These are phyloP conservation scores for Ceratocystis albifundus DNA, from an alignment of 2,329 filamentous ascomycete species.

Conservation along the genomic window DNA sequence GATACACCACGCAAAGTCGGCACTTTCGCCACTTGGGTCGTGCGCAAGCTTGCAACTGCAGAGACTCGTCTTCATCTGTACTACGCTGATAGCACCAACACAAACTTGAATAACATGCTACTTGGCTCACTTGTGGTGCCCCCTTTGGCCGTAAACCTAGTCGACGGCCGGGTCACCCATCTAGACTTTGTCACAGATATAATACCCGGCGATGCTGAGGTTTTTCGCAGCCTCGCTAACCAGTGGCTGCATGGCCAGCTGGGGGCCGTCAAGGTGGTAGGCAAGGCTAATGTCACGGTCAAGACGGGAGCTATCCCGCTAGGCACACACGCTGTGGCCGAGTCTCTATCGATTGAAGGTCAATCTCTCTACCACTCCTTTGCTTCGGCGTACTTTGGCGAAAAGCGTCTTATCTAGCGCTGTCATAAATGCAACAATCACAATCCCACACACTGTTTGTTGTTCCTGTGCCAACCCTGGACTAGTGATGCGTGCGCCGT, in stretches of 20 bases:
- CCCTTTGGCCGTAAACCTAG: conserved; percentile 60
- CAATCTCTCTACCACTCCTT: conserved; percentile 56
- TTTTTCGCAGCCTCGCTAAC: conserved; percentile 68
- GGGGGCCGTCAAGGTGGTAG: conserved; percentile 57
- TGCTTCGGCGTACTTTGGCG: conserved; percentile 49
- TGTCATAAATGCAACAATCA: conserved; percentile 11
- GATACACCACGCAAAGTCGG: conserved; percentile 64
- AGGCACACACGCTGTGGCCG: conserved; percentile 62
- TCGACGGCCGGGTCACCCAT: conserved; percentile 63
- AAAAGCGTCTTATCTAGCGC: conserved; percentile 36
- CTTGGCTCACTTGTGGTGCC: conserved; percentile 70
- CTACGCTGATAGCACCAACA: conserved; percentile 44
- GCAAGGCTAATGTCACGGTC: conserved; percentile 59
- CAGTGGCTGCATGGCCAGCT: conserved; percentile 79
- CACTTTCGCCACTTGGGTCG: conserved; percentile 66
- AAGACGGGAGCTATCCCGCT: conserved; percentile 70
- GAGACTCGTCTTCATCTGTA: conserved; percentile 63
- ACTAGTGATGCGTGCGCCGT: conserved; percentile 4
- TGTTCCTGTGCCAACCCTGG: conserved; percentile 7
- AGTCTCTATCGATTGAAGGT: conserved; percentile 75
- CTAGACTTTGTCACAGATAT: conserved; percentile 72
- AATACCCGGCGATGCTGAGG: conserved; percentile 61
- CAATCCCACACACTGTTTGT: conserved; percentile 3
- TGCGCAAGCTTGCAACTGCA: conserved; percentile 61
- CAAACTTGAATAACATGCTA: conserved; percentile 55